A percentile compares a stretch with the other conserved stretches of the same genome.
Evolutionary conservation across 2,329 filamentous ascomycete genomes (phyloP).

Genomic region (Microsporum canis): DNA sequence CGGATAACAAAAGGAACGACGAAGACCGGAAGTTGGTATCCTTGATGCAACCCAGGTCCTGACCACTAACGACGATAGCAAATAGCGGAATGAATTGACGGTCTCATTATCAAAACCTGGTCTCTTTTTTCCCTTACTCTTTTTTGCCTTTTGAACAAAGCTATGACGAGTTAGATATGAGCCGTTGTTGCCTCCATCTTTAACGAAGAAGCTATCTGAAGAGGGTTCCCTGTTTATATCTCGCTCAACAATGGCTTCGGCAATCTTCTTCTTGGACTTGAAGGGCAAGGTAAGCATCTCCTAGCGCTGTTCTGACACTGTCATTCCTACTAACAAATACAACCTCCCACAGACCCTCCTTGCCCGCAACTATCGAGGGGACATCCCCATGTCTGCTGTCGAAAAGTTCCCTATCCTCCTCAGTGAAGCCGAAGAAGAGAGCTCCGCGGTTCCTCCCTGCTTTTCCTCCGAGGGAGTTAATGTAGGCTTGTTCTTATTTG

Average conservation of each 20-base stretch:
- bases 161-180: background rate
- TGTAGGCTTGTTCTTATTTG: constrained; percentile 43
- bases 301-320: background rate
- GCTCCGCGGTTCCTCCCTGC: constrained; percentile 89
- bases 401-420: constrained; percentile 95
- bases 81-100: background rate
- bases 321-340: background rate
- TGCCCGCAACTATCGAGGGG: constrained; percentile 94
- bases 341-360: constrained; percentile 66
- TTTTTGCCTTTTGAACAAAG: background rate
- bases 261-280: constrained; percentile 94
- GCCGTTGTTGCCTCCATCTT: background rate
- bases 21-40: background rate
- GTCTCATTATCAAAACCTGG: background rate
- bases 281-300: constrained; percentile 78
- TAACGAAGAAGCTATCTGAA: background rate
- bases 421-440: constrained; percentile 98
- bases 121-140: background rate
- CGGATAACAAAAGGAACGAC: background rate
- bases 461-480: constrained; percentile 99
- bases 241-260: constrained; percentile 67
- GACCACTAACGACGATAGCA: background rate
- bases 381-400: constrained; percentile 97
- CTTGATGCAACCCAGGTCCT: background rate
- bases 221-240: background rate